A percentile compares a stretch with the other conserved stretches of the same genome.
Conservation (phyloP, 768 basidiomycete species). For the Melanogaster broomeanus region DNA sequence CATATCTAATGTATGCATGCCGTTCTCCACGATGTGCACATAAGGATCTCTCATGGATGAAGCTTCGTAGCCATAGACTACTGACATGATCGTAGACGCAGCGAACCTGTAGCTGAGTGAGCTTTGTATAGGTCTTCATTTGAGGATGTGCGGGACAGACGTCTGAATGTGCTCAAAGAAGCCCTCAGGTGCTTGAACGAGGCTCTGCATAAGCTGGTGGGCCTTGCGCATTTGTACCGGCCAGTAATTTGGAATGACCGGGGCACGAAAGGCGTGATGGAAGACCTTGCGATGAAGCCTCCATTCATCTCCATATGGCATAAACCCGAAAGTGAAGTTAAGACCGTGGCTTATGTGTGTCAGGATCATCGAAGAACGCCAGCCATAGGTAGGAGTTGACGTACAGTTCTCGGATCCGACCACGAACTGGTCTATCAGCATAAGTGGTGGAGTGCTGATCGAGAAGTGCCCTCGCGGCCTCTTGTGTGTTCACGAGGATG, state of each 20-base stretch:
- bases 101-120: constrained; percentile 20
- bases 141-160: constrained; percentile 2
- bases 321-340: constrained; percentile 37
- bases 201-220: constrained; percentile 29
- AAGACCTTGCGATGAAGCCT: constrained; percentile 37
- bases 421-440: constrained; percentile 24
- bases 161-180: constrained; percentile 26
- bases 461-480: constrained; percentile 26
- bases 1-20: background rate
- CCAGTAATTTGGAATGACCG: constrained; percentile 28
- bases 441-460: constrained; percentile 30
- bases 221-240: constrained; percentile 34
- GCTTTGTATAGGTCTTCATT: background rate
- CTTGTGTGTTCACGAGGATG: constrained; percentile 24
- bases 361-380: constrained; percentile 35
- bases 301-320: constrained; percentile 40
- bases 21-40: constrained; percentile 28
- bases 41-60: constrained; percentile 30
- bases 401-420: constrained; percentile 24
- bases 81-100: constrained; percentile 32
- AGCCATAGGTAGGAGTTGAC: background rate
- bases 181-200: constrained; percentile 30
- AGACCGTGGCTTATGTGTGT: no score
- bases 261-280: constrained; percentile 38
- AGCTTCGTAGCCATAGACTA: constrained; percentile 38